Conservation (phyloP, 495 filamentous ascomycete species). For the Astrocystis sublimbata region DNA sequence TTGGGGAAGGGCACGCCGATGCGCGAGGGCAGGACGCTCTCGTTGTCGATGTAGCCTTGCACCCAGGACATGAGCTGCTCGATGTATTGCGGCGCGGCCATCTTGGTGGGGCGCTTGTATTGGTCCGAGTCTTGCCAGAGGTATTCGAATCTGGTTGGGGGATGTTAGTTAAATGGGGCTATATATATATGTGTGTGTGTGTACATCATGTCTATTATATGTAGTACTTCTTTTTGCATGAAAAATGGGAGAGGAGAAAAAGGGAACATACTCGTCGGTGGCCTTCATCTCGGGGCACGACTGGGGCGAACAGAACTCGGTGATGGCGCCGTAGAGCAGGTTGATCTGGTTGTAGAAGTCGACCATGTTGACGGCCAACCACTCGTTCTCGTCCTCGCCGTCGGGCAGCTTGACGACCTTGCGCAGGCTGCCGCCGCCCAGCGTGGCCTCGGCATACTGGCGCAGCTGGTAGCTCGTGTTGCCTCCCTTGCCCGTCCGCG, state of each 20-base stretch:
- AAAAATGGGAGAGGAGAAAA: neutral
- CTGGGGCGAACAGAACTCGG: conserved; percentile 96
- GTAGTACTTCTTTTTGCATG: neutral
- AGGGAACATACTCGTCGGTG: conserved; percentile 80
- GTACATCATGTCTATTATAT: neutral
- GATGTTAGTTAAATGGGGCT: conserved; percentile 2
- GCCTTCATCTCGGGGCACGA: conserved; percentile 99
- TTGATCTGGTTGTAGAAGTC: conserved; percentile 99
- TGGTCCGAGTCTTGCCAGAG: conserved; percentile 95
- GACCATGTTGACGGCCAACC: conserved; percentile 97
- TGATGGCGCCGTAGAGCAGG: conserved; percentile 96
- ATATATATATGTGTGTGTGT: neutral
- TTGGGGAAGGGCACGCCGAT: conserved; percentile 97
- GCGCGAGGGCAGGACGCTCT: conserved; percentile 87
- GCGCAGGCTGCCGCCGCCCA: conserved; percentile 89
- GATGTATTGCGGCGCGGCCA: conserved; percentile 95
- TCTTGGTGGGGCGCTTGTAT: conserved; percentile 94
- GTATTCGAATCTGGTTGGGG: conserved; percentile 78
- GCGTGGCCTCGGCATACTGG: conserved; percentile 95
- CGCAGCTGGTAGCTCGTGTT: conserved; percentile 93
- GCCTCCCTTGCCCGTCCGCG: conserved; percentile 80
- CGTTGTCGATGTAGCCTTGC: conserved; percentile 92
- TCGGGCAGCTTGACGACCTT: conserved; percentile 97
- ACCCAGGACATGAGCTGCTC: conserved; percentile 98
- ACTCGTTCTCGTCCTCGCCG: conserved; percentile 95